These are phyloP conservation scores for Colletotrichum sp. DNA, from an alignment of 2,329 filamentous ascomycete species.

Conservation along the genomic window DNA sequence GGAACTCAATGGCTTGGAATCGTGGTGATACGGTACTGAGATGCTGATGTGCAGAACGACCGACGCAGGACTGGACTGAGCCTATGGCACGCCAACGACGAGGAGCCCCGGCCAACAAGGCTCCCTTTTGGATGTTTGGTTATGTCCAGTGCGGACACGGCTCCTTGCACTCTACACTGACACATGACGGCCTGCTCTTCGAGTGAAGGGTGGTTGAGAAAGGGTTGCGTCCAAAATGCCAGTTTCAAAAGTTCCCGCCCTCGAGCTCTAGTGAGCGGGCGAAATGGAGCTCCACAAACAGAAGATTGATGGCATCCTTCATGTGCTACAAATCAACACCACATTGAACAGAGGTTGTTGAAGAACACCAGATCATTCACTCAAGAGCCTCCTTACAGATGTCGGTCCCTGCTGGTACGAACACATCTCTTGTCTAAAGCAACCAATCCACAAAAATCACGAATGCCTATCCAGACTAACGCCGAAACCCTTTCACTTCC, in stretches of 20 bases:
- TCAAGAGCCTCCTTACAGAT: fast-evolving
- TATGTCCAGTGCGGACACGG: too few relatives aligned
- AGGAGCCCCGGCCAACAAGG: too few relatives aligned
- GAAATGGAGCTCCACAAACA: neutral
- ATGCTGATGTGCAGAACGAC: neutral
- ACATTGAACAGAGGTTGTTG: fast-evolving
- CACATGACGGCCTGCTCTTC: neutral
- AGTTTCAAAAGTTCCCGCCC: neutral
- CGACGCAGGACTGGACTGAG: neutral
- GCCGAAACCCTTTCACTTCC: neutral
- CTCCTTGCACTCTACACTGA: too few relatives aligned
- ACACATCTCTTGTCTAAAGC: neutral
- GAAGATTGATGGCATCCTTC: fast-evolving
- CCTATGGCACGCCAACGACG: neutral
- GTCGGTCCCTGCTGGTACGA: neutral
- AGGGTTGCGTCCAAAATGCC: neutral
- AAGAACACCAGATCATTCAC: fast-evolving
- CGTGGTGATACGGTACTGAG: neutral
- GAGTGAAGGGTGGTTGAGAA: neutral
- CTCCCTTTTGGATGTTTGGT: too few relatives aligned
- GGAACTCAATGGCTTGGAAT: neutral
- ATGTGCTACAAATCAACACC: fast-evolving
- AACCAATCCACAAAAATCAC: neutral
- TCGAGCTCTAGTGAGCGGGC: neutral
- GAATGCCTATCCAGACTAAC: neutral